phyloP scores from a whole-genome alignment of 768 basidiomycete species.

The Mrakia gelida region DNA sequence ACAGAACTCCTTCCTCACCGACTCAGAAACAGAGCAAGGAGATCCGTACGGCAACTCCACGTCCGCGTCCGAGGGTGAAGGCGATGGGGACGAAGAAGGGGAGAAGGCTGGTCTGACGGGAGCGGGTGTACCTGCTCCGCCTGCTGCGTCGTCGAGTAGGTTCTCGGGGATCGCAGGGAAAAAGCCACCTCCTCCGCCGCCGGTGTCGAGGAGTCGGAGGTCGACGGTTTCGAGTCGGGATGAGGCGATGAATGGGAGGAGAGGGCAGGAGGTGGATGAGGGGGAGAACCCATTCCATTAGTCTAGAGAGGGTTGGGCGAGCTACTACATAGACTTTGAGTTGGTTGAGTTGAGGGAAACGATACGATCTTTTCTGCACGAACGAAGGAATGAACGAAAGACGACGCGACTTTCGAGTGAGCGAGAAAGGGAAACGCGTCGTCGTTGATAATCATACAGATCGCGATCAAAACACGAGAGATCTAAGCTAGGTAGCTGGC shows the following conservation, averaged over 20 bases:
- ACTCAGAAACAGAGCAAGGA: background rate
- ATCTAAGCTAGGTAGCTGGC: background rate
- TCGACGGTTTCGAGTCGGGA: background rate
- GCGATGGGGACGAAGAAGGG: background rate
- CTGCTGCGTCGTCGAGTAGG: background rate
- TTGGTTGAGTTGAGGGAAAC: no score
- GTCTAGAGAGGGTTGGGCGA: no score
- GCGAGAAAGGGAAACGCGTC: background rate
- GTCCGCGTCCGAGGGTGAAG: background rate
- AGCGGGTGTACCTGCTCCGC: background rate
- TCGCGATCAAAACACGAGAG: background rate
- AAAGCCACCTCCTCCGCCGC: conserved; percentile 20
- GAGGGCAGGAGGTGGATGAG: background rate
- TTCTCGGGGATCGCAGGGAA: background rate
- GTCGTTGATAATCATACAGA: background rate
- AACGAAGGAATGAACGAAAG: no score
- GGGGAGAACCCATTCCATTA: conserved; percentile 3
- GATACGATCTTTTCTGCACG: no score
- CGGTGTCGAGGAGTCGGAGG: conserved; percentile 10
- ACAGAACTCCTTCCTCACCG: conserved; percentile 1
- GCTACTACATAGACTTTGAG: background rate
- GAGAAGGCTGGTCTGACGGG: conserved; percentile 12
- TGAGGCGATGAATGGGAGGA: background rate
- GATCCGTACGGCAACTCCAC: background rate
- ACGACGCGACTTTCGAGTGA: no score